phyloP scores from a whole-genome alignment of 345 rosid species.

The Nephelium lappaceum region DNA sequence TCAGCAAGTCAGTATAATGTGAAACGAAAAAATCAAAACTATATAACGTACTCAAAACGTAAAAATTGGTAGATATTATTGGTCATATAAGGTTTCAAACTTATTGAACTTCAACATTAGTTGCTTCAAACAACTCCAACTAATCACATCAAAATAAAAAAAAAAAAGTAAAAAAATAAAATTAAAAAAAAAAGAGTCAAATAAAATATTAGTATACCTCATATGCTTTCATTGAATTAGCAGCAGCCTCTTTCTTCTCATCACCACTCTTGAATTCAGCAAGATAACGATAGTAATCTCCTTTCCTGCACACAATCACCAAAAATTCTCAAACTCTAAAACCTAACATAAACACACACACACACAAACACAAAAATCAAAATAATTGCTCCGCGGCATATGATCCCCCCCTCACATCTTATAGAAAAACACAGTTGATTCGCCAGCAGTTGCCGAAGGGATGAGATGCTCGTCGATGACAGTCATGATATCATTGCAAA shows the following conservation, averaged over 20 bases:
- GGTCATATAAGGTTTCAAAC: too few relatives aligned
- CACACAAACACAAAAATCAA: neutral
- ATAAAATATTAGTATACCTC: constrained; percentile 35
- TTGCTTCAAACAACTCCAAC: too few relatives aligned
- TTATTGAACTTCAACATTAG: too few relatives aligned
- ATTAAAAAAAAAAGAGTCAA: neutral
- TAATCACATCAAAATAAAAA: neutral
- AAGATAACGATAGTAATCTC: constrained; percentile 61
- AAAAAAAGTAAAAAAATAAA: too few relatives aligned
- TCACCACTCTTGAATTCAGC: constrained; percentile 53
- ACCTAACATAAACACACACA: neutral
- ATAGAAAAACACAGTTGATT: constrained; percentile 41
- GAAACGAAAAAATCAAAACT: neutral
- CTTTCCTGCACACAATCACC: constrained; percentile 44
- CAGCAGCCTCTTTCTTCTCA: constrained; percentile 52
- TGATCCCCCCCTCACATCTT: constrained; percentile 34
- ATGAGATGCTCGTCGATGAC: constrained; percentile 42
- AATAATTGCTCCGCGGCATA: neutral
- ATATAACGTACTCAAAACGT: too few relatives aligned
- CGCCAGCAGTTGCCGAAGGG: constrained; percentile 39
- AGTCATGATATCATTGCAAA: constrained; percentile 44
- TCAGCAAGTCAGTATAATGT: neutral
- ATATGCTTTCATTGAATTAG: constrained; percentile 49
- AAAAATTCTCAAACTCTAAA: neutral
- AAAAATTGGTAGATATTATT: too few relatives aligned